These are phyloP conservation scores for Backusella macrospora DNA, from an alignment of 192 early-diverging fungal genomes.

Conservation along the genomic window DNA sequence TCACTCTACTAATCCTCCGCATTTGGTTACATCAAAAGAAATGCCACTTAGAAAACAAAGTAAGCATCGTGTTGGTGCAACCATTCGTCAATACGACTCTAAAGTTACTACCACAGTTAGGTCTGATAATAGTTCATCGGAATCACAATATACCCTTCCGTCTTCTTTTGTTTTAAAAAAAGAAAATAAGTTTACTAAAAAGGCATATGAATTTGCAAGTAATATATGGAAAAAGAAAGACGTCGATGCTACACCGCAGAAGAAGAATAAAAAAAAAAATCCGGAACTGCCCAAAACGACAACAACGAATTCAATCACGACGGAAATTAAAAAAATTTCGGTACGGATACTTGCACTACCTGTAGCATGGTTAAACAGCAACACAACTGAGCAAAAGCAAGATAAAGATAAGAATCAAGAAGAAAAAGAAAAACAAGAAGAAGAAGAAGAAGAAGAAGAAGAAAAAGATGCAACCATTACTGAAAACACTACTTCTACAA, in stretches of 20 bases:
- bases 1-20: neutral
- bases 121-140: no score
- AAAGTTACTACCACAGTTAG: neutral
- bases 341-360: conserved; percentile 6
- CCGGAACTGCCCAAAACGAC: neutral
- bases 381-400: neutral
- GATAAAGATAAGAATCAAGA: neutral
- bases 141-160: neutral
- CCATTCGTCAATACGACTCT: conserved; percentile 5
- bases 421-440: neutral
- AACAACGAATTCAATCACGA: conserved; percentile 11
- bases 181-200: neutral
- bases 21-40: neutral
- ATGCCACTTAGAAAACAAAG: neutral
- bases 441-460: neutral
- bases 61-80: conserved; percentile 1
- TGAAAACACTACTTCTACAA: neutral
- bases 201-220: neutral
- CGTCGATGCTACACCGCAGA: no score
- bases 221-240: neutral
- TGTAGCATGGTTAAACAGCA: neutral
- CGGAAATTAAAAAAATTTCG: conserved; percentile 11
- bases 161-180: neutral
- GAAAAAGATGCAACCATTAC: neutral
- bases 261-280: no score